phyloP scores from a whole-genome alignment of 2,329 filamentous ascomycete genomes.

The Aureobasidium sp. region DNA sequence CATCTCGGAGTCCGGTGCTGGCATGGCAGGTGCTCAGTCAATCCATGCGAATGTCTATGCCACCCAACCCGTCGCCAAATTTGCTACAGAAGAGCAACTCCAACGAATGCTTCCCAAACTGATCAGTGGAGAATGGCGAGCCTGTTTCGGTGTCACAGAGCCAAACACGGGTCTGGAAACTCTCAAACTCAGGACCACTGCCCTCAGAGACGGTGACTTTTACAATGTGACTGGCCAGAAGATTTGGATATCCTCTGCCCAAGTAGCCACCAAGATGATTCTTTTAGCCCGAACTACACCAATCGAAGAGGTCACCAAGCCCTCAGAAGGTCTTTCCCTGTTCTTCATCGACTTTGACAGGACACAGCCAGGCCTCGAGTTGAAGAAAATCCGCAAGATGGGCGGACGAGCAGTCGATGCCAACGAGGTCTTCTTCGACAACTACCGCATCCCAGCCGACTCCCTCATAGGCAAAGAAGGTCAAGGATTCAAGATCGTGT shows the following conservation, averaged over 20 bases:
- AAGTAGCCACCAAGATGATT: constrained; percentile 76
- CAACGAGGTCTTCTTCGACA: constrained; percentile 82
- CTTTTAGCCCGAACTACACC: constrained; percentile 68
- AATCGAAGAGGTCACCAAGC: constrained; percentile 55
- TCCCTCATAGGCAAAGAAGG: constrained; percentile 63
- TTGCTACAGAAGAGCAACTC: constrained; percentile 58
- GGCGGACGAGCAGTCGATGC: constrained; percentile 73
- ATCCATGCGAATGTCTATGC: constrained; percentile 61
- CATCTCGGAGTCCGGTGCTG: constrained; percentile 65
- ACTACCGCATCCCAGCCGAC: constrained; percentile 57
- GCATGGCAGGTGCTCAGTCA: constrained; percentile 58
- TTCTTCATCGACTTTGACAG: constrained; percentile 73
- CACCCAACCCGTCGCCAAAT: constrained; percentile 65
- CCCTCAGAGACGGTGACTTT: constrained; percentile 48
- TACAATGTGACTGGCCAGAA: constrained; percentile 71
- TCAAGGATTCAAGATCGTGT: constrained; percentile 62
- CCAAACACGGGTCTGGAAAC: constrained; percentile 75
- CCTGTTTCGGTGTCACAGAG: constrained; percentile 80
- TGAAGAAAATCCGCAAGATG: constrained; percentile 76
- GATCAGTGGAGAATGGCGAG: constrained; percentile 60
- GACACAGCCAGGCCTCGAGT: constrained; percentile 49
- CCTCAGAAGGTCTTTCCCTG: constrained; percentile 66
- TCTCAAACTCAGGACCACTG: constrained; percentile 57
- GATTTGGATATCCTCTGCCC: constrained; percentile 76
- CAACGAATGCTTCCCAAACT: constrained; percentile 58